These are phyloP conservation scores for Cenchrus fungigraminus DNA, from an alignment of 176 grass and related monocot species.

Conservation along the genomic window DNA sequence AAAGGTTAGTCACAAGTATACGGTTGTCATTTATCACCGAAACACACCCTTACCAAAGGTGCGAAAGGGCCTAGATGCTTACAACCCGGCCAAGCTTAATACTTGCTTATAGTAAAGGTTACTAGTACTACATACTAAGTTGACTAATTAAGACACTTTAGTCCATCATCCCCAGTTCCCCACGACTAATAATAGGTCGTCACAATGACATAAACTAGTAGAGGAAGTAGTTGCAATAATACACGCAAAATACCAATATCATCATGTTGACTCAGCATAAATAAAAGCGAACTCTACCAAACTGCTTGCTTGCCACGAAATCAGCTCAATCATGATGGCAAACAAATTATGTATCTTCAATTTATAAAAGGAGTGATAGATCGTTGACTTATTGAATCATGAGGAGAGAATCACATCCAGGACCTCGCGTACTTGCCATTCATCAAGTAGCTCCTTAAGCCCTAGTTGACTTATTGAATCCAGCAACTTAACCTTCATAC, in stretches of 20 bases:
- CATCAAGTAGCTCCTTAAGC: neutral
- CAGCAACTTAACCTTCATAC: neutral
- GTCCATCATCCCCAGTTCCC: neutral
- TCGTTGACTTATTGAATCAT: neutral
- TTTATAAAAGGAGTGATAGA: neutral
- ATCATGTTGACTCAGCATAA: neutral
- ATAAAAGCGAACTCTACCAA: neutral
- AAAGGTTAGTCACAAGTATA: too few relatives aligned
- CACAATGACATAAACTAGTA: neutral
- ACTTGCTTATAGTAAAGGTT: too few relatives aligned
- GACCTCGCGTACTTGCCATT: neutral
- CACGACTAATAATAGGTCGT: neutral
- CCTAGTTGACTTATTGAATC: neutral
- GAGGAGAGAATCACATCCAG: neutral
- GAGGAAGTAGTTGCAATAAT: neutral
- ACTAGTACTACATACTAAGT: neutral
- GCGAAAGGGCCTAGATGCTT: too few relatives aligned
- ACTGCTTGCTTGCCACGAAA: neutral
- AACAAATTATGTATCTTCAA: slow-evolving; percentile 20
- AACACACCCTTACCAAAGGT: too few relatives aligned
- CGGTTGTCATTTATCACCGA: too few relatives aligned
- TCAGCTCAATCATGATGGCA: slow-evolving; percentile 58
- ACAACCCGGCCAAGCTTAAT: too few relatives aligned
- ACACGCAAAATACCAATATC: slow-evolving; percentile 14
- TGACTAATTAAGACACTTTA: neutral